These are phyloP conservation scores for Oryza meridionalis DNA, from an alignment of 176 grass and related monocot species.

Conservation along the genomic window DNA sequence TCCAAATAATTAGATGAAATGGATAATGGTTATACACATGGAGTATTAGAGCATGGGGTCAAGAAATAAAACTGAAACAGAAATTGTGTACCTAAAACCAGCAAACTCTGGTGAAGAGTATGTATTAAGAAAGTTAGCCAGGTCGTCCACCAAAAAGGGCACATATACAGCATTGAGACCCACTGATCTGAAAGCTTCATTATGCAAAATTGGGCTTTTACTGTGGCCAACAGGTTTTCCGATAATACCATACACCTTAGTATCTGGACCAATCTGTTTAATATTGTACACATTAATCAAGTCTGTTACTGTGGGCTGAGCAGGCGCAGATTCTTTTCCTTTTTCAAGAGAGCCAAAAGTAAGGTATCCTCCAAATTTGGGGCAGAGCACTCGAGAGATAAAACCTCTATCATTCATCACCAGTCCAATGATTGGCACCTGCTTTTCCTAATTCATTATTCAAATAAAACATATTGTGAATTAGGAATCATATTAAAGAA, in stretches of 20 bases:
- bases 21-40: constrained; percentile 19
- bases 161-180: constrained; percentile 92
- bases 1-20: constrained; percentile 41
- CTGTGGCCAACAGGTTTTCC: constrained; percentile 94
- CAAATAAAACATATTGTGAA: constrained; percentile 48
- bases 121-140: constrained; percentile 75
- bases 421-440: constrained; percentile 93
- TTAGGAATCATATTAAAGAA: constrained; percentile 37
- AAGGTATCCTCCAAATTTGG: constrained; percentile 94
- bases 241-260: constrained; percentile 86
- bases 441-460: constrained; percentile 85
- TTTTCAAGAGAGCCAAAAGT: constrained; percentile 78
- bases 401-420: constrained; percentile 95
- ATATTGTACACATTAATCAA: constrained; percentile 86
- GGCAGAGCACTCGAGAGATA: constrained; percentile 87
- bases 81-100: constrained; percentile 79
- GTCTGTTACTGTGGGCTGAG: constrained; percentile 73
- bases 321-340: constrained; percentile 75
- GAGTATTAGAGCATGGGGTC: not conserved
- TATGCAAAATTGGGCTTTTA: constrained; percentile 93
- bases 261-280: constrained; percentile 67
- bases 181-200: constrained; percentile 83
- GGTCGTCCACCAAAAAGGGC: constrained; percentile 92
- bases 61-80: constrained; percentile 22
- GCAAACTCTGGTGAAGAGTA: constrained; percentile 93